Evolutionary conservation across 441 rosid species (phyloP), one percentile per base, ranked within the genome.

Genomic region (Jatropha multifida): DNA sequence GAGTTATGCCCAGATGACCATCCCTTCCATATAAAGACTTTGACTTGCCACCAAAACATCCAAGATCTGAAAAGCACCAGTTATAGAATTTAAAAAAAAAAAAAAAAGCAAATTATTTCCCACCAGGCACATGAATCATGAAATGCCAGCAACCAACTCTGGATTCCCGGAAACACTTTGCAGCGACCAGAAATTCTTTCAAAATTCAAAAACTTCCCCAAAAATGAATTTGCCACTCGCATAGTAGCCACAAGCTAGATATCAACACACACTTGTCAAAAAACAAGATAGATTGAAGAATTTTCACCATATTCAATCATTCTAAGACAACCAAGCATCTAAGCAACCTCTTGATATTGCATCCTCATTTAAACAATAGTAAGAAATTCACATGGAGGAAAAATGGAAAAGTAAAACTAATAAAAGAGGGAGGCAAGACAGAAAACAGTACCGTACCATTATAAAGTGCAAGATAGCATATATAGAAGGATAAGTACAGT

Each of bases 21-120:
- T 94, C 99, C 86, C 95, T 92, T 66, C 90, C 96, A 80, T 92
- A 94, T 70, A 96, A 77, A 69, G 97, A 86, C 82, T 90, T 94
- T 73, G 98, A 88, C 88, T 90, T 96, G 84, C 97, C 96, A 81
- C 90, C 88, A 60, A 76, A 72, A 80, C 89, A 85, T 78, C 96
- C 96, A 63, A 96, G 90, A 80, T 92, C 99, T 94, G 97, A 79
- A 82, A 81, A 79, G 69, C 82, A 80, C 75, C 65, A 83, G 71
- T 49, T 76, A 60, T 74, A 74, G 32, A 46, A 54, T 62, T 14
- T 1, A 61, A 72, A 27, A 48, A 15, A 44, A 10, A 5, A 41
- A 44, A 44, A 44, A 44, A 32, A 32, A 32, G 32, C 32, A 32
- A 32, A 32, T 32, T 32, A 32, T 32, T 59, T 72, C 59, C 14